Base-by-base conservation (phyloP, 2,329 filamentous ascomycete species). In the Botryotinia narcissicola region DNA sequence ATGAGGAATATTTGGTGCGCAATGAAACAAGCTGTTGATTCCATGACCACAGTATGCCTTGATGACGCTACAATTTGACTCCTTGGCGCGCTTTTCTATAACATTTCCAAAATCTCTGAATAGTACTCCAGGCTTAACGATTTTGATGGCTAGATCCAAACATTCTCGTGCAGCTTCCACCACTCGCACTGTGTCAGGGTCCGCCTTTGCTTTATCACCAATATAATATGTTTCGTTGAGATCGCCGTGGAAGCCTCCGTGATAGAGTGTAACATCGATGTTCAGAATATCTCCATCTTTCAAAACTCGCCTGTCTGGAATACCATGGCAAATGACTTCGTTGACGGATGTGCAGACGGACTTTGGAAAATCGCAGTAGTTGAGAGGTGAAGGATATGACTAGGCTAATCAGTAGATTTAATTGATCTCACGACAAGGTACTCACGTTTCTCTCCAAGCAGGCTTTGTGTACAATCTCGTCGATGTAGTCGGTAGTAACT, bases 191-290 rank as follows among this genome's bases (percentile, higher is more conserved):
- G 92, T 89, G 78, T 98, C 95, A 0, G 94, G 90, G 80, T 98
- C 91, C 14, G 92, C 90, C 80, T 89, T 89, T 60, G 96, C 93
- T 80, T 92, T 94, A 78, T 97, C 92, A 73, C 96, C 96, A 66
- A 99, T 93, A 82, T 99, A 99, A 85, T 98, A 99, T 20, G 96
- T 99, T 85, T 99, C 96, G 85, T 99, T 99, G 72, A 99, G 86
- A 82, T 99, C 96, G 72, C 94, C 94, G 81, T 99, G 96, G 85
- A 95, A 98, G 71, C 96, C 96, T 75, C 91, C 93, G 82, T 98
- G 94, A 83, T 97, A 99, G 61, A 99, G 85, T 0, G 94, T 95
- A 8, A 99, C 93, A 79, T 99, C 96, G 77, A 99, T 94, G 84
- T 99, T 99, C 80, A 99, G 85, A 77, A 99, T 98, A 80, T 99